Evolutionary conservation across 1,284 basidiomycete genomes (phyloP).

Genomic region (Veloboletus limbatus): DNA sequence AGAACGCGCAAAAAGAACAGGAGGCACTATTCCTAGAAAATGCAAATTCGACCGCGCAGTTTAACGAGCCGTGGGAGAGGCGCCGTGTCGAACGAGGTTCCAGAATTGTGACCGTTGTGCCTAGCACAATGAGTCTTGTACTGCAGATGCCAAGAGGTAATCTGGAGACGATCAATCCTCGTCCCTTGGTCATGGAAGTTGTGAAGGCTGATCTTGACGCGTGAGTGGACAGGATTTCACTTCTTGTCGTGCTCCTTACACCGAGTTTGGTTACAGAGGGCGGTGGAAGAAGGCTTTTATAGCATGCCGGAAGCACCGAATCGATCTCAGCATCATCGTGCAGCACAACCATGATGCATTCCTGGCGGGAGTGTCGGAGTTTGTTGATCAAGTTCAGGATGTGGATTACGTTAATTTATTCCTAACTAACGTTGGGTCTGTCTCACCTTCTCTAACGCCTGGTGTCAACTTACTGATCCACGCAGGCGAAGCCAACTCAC

Average conservation of each 20-base stretch:
- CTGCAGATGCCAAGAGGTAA: slow-evolving; percentile 99
- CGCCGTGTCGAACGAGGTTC: slow-evolving; percentile 86
- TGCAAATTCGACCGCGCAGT: slow-evolving; percentile 27
- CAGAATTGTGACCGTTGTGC: slow-evolving; percentile 80
- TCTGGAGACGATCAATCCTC: slow-evolving; percentile 91
- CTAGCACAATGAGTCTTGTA: slow-evolving; percentile 85
- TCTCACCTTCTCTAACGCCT: slow-evolving; percentile 10
- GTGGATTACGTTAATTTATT: slow-evolving; percentile 95
- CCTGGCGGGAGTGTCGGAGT: slow-evolving; percentile 56
- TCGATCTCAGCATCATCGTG: slow-evolving; percentile 88
- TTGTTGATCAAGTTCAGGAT: slow-evolving; percentile 85
- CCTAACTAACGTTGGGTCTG: slow-evolving; percentile 80
- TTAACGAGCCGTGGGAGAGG: slow-evolving; percentile 56
- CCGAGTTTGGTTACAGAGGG: slow-evolving; percentile 39
- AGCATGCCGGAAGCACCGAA: slow-evolving; percentile 88
- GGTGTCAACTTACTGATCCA: slow-evolving; percentile 1
- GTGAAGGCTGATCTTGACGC: slow-evolving; percentile 70
- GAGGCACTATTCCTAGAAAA: slow-evolving; percentile 26
- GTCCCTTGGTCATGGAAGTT: slow-evolving; percentile 86
- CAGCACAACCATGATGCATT: slow-evolving; percentile 77
- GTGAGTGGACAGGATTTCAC: slow-evolving; percentile 45
- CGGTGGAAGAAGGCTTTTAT: slow-evolving; percentile 85
- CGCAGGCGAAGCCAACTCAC: slow-evolving; percentile 52
- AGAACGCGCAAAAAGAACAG: neutral
- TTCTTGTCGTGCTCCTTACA: slow-evolving; percentile 1